These are phyloP conservation scores for Rubia yunnanensis DNA, from an alignment of 257 asterid species.

Conservation along the genomic window DNA sequence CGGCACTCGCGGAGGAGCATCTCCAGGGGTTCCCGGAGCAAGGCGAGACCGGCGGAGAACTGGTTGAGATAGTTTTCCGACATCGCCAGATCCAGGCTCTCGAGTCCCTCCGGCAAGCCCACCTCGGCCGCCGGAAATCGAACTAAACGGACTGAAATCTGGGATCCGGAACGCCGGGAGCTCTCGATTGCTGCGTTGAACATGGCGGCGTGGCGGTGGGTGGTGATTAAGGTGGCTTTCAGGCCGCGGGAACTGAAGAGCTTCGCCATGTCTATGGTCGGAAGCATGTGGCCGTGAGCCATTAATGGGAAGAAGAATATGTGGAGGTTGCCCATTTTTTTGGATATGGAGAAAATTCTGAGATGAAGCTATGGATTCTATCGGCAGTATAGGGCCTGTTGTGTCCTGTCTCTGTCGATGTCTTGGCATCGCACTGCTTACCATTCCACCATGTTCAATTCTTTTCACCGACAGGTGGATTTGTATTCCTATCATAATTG, in stretches of 20 bases:
- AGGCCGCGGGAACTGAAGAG: conserved; percentile 5
- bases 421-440: too few relatives aligned
- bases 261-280: conserved; percentile 5
- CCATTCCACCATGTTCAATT: too few relatives aligned
- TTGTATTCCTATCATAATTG: too few relatives aligned
- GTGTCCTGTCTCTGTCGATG: too few relatives aligned
- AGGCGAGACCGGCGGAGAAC: not conserved
- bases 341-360: not conserved
- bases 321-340: not conserved
- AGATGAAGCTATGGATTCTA: not conserved
- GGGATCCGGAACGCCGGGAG: not conserved
- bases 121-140: not conserved
- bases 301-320: not conserved
- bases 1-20: not conserved
- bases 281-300: conserved; percentile 9
- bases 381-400: too few relatives aligned
- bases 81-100: not conserved
- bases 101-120: not conserved
- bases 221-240: conserved; percentile 4
- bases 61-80: not conserved
- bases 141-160: not conserved
- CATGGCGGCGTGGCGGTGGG: not conserved
- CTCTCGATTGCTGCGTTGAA: not conserved
- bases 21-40: conserved; percentile 1
- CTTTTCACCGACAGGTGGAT: too few relatives aligned